Percentiles rank a stretch among this genome's conserved stretches.
Conservation (phyloP, 2,329 filamentous ascomycete genomes). For the Exophiala sp. region DNA sequence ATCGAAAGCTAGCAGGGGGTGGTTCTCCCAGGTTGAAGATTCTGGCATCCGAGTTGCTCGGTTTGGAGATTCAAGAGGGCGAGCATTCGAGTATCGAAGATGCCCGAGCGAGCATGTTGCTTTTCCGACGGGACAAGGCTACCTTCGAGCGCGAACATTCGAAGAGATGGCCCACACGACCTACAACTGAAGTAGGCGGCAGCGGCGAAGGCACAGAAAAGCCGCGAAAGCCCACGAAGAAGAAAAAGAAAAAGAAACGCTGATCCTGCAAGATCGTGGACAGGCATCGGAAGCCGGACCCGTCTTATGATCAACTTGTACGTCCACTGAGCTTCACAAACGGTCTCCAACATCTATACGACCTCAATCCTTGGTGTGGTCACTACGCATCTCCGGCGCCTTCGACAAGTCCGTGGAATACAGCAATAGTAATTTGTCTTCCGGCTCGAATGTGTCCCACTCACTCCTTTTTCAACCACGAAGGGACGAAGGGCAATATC, state of each 20-base stretch:
- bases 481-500: no score
- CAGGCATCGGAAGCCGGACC: no score
- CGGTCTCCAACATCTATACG: no score
- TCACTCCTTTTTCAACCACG: no score
- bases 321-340: no score
- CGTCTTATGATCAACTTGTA: no score
- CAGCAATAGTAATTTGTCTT: no score
- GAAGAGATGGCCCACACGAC: conserved; percentile 42
- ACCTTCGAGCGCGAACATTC: conserved; percentile 77
- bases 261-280: conserved; percentile 31
- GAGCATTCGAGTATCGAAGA: conserved; percentile 64
- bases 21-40: conserved; percentile 50
- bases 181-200: conserved; percentile 4
- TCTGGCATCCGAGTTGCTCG: conserved; percentile 52
- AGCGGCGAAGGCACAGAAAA: conserved; percentile 4
- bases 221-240: conserved; percentile 41
- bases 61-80: conserved; percentile 54
- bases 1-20: conserved; percentile 55
- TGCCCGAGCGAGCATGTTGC: conserved; percentile 79
- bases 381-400: no score
- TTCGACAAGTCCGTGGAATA: no score
- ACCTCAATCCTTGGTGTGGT: no score
- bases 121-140: conserved; percentile 77
- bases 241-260: conserved; percentile 42
- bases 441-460: no score